A percentile compares a stretch with the other conserved stretches of the same genome.
phyloP scores from a whole-genome alignment of 176 grass and related monocot genomes.

The Oropetium thomaeum region DNA sequence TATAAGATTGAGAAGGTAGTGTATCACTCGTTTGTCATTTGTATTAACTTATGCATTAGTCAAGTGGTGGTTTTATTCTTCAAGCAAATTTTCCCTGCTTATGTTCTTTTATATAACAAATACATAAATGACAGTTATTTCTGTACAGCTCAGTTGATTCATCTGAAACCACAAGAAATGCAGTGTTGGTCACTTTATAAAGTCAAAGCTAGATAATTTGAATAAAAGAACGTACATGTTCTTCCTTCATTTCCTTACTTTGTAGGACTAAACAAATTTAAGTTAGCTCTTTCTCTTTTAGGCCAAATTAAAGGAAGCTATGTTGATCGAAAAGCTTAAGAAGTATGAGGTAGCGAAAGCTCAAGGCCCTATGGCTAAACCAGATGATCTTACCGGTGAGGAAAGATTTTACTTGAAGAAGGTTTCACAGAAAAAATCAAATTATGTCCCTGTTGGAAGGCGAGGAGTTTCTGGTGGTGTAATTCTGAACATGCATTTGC shows the following conservation, averaged over 20 bases:
- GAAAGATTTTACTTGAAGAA: conserved; percentile 90
- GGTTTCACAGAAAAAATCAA: conserved; percentile 86
- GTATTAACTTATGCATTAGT: background rate
- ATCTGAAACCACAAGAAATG: background rate
- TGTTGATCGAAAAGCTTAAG: conserved; percentile 73
- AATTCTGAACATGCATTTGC: conserved; percentile 97
- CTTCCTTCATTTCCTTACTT: background rate
- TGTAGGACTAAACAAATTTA: background rate
- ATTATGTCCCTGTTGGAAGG: conserved; percentile 89
- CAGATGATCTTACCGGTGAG: conserved; percentile 57
- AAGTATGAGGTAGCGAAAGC: conserved; percentile 70
- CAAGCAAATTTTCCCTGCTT: background rate
- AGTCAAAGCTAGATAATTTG: conserved; percentile 12
- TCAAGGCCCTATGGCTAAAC: conserved; percentile 62
- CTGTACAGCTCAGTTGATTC: background rate
- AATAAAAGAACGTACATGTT: background rate
- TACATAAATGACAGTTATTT: background rate
- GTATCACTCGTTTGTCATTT: background rate
- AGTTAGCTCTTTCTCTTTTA: conserved; percentile 23
- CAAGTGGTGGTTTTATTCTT: background rate
- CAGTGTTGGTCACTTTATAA: background rate
- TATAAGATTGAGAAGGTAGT: conserved; percentile 91
- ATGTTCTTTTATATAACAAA: background rate
- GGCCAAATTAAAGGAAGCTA: conserved; percentile 87
- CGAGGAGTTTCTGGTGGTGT: conserved; percentile 83